These are phyloP conservation scores for Nannochloris sp. DNA, from an alignment of 139 green algal species.

Conservation along the genomic window DNA sequence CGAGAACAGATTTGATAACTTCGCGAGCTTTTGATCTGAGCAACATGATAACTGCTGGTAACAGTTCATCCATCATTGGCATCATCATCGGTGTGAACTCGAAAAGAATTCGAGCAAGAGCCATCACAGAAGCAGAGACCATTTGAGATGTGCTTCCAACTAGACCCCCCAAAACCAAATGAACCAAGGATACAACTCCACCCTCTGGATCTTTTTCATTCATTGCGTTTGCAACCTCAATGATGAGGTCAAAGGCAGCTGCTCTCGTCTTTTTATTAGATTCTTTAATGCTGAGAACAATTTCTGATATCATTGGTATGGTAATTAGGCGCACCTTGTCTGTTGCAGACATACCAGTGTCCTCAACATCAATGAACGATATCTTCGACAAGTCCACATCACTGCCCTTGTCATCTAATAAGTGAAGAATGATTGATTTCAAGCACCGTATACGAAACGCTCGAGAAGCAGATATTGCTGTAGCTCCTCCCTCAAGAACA, in stretches of 20 bases:
- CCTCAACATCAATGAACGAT: not conserved
- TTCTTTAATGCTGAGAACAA: slow-evolving; percentile 93
- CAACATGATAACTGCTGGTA: slow-evolving; percentile 78
- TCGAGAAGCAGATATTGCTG: slow-evolving; percentile 52
- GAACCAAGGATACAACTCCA: slow-evolving; percentile 63
- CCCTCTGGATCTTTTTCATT: slow-evolving; percentile 45
- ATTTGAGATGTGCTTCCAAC: slow-evolving; percentile 71
- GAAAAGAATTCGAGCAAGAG: slow-evolving; percentile 83
- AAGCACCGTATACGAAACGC: slow-evolving; percentile 71
- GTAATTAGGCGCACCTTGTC: slow-evolving; percentile 13
- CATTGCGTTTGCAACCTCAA: slow-evolving; percentile 58
- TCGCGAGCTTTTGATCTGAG: slow-evolving; percentile 76
- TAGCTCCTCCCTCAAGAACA: slow-evolving; percentile 31
- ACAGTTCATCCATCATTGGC: slow-evolving; percentile 43
- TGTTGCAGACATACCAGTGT: not conserved
- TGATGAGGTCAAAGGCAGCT: slow-evolving; percentile 79
- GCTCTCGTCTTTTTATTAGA: slow-evolving; percentile 72
- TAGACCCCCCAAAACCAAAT: slow-evolving; percentile 73
- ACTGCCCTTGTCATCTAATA: slow-evolving; percentile 6
- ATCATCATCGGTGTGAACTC: slow-evolving; percentile 71
- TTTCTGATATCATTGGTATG: slow-evolving; percentile 67
- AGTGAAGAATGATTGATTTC: slow-evolving; percentile 31
- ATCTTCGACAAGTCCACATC: not conserved
- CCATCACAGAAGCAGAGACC: slow-evolving; percentile 70
- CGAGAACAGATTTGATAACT: slow-evolving; percentile 85